Base-by-base conservation (phyloP, 768 basidiomycete species). In the Lyophyllum atratum region DNA sequence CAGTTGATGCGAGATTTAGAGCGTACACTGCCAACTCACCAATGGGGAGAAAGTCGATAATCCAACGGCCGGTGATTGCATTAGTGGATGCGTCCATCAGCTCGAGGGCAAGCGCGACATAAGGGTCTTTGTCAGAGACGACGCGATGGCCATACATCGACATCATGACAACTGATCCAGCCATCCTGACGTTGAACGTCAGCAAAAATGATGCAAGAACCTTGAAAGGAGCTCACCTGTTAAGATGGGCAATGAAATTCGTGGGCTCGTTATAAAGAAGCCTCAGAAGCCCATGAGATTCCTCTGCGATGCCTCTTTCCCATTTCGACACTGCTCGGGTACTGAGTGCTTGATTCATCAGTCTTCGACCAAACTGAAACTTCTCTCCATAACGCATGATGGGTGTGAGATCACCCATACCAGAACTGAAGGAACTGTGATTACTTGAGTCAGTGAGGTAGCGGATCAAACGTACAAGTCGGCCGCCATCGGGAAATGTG, bases 111-210 rank as follows among this genome's bases (percentile, higher is more conserved):
- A 59, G 55, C 9, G 59, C 45, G 14, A 63, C 58, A 24, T 58
- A 60, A 37, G 62, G 59, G 24, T 64, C 62, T 34, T 64, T 54
- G 14, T 60, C 57, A 8, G 49, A 40, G 2, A 45, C 44, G 2
- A 64, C 62, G 17, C 59, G 62, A 33, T 64, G 62, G 10, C 62
- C 62, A 55, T 64, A 64, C 62, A 63, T 63, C 14, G 62, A 64
- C 57, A 64, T 59, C 62, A 64, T 63, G 25, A 63, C 62, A 31
- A 60, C 58, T 25, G 59, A 58, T 5, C 62, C 59, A 12, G 59
- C 62, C 62, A 59, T 64, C 48, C 62, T 64, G 24, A 31, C 19
- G 14, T 19, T 19, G 14, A 42, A 21, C 2, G 25, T 49, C 2
- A 44, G 21, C 22, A 24, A 14, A 21, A 14, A 39, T 39, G 48